Base-by-base conservation (phyloP, 2,329 filamentous ascomycete species). In the Davidsoniella neocaledoniae region DNA sequence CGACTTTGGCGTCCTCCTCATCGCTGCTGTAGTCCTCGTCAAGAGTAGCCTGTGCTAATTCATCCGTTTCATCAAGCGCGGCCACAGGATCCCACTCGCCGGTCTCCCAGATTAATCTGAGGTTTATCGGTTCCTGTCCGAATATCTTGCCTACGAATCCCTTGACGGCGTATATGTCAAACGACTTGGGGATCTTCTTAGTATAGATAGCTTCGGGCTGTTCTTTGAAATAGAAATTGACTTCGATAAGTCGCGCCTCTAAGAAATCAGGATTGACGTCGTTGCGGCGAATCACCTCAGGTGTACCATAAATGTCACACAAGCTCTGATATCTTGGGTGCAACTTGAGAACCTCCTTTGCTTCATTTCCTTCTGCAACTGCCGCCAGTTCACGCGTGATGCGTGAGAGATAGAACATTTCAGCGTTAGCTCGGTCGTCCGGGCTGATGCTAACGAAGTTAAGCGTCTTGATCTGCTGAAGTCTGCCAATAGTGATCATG, bases 391-490 rank as follows among this genome's bases (percentile, higher is more conserved):
- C 84, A 54, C 79, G 79, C 9, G 76, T 83, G 52, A 95, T 91
- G 49, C 83, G 76, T 0, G 81, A 85, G 9, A 96, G 76, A 62
- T 98, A 98, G 62, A 94, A 98, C 59, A 90, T 81, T 58, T 96
- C 91, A 4, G 87, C 87, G 59, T 96, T 91, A 49, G 77, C 72
- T 16, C 90, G 78, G 61, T 96, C 88, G 40, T 81, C 76, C 1
- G 69, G 57, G 0, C 79, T 79, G 56, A 96, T 79, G 14, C 68
- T 66, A 54, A 79, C 79, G 61, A 84, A 86, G 61, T 91, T 91
- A 26, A 95, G 72, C 1, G 69, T 71, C 48, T 72, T 73, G 8
- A 96, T 72, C 1, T 68, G 66, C 1, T 74, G 72, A 1, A 95
- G 68, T 2, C 87, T 83, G 25, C 81, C 85, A 23, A 94, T 69